Evolutionary conservation across 352 stramenopile species (phyloP).

Genomic region (Phytopythium aichiense): DNA sequence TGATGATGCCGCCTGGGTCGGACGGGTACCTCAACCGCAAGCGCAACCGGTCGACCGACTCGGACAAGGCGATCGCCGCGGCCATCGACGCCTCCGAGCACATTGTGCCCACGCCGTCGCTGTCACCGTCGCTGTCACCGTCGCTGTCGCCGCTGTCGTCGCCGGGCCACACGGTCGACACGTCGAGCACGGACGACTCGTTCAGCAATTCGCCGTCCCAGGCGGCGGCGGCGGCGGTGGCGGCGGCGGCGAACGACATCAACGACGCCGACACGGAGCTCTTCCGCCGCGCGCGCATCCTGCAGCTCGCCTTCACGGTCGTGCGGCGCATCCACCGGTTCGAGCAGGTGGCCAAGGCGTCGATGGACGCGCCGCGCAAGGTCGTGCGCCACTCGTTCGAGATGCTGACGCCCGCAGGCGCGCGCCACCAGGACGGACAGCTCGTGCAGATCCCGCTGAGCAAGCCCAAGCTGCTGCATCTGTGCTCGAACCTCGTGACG

Average conservation of each 20-base stretch:
- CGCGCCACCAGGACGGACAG: neutral
- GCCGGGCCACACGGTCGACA: slow-evolving; percentile 4
- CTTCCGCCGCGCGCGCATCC: slow-evolving; percentile 49
- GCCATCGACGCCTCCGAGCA: slow-evolving; percentile 54
- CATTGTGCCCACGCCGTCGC: slow-evolving; percentile 32
- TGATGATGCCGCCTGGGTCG: slow-evolving; percentile 25
- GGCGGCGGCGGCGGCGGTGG: slow-evolving; percentile 11
- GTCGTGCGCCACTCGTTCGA: slow-evolving; percentile 61
- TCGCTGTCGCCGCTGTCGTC: slow-evolving; percentile 12
- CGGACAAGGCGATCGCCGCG: slow-evolving; percentile 45
- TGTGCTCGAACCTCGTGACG: slow-evolving; percentile 54
- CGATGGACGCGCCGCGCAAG: slow-evolving; percentile 15
- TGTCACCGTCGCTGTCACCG: slow-evolving; percentile 11
- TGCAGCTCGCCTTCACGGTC: slow-evolving; percentile 57
- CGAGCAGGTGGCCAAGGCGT: slow-evolving; percentile 41
- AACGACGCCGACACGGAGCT: slow-evolving; percentile 37
- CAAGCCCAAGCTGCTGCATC: slow-evolving; percentile 49
- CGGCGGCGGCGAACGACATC: slow-evolving; percentile 4
- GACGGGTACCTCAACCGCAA: slow-evolving; percentile 59
- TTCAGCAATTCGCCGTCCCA: slow-evolving; percentile 5
- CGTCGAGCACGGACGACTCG: slow-evolving; percentile 5
- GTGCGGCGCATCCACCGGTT: slow-evolving; percentile 58
- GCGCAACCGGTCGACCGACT: slow-evolving; percentile 68
- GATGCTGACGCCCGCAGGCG: slow-evolving; percentile 35
- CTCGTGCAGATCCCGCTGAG: slow-evolving; percentile 55